Evolutionary conservation across 2,329 filamentous ascomycete genomes (phyloP), one percentile per base, ranked within the genome.

Genomic region (Diplodia corticola): DNA sequence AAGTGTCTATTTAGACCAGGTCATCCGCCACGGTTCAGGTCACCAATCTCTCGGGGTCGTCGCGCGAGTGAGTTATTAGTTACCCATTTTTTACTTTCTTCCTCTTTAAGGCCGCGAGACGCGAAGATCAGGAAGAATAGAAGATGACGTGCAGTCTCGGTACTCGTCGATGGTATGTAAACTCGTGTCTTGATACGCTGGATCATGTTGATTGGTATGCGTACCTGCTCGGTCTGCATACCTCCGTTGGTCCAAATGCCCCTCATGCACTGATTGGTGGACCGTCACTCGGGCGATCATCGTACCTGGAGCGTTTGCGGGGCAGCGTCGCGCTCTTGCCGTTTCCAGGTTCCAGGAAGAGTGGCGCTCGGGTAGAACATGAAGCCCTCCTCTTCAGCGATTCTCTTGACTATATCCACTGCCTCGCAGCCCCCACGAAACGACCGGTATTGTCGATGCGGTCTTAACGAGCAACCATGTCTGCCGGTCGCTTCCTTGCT

Each of bases 271-370:
- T 49, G 17, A 61, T 61, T 61, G 57, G 57, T 49, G 57, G 57
- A 46, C 35, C 7, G 17, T 49, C n/a, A 44, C 57, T 61, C 57
- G 57, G 57, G 57, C 20, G 40, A 61, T 61, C 57, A 61, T 61
- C 57, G 44, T 49, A n/a, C 44, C 51, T 49, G 40, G 12, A 49
- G 57, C 24, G 30, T 46, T 60, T 61, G 55, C 55, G 55, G 55
- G 55, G 55, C 7, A 60, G 53, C 51, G 30, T 60, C 55, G 40
- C 40, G 26, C 37, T 46, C 35, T 48, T 60, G 20, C 55, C 24
- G 6, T 20, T 5, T 20, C 13, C 7, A 28, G 55, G 2, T 5
- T 20, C 13, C 7, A 28, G 55, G 2, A 60, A 48, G 17, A 48
- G 17, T 33, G 57, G 28, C 57, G 28, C n/a, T 30, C 57, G n/a